Base-by-base conservation (phyloP, 108 stramenopile species). In the Hondaea fermentalgiana region DNA sequence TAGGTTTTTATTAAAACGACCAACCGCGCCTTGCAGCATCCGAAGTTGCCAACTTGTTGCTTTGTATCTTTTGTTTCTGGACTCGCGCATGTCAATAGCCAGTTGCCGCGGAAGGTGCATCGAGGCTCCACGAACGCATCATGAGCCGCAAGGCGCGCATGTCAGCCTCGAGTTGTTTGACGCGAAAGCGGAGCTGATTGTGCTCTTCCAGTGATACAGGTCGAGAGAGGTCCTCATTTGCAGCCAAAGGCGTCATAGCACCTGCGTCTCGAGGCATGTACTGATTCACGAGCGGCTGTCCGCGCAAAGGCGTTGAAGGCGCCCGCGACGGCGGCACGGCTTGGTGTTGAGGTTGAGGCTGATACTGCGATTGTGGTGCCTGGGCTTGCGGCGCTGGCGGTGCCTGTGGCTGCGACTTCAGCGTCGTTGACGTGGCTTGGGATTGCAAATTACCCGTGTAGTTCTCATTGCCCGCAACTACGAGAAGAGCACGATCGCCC, bases 41-140 rank as follows among this genome's bases (percentile, higher is more conserved):
- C 35, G 35, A 35, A 35, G 35, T 35, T 35, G 35, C 35, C 35
- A 35, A 35, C 2, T 0, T 35, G 35, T 35, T 1, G 35, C 35
- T 35, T 35, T 35, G 0, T 35, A 35, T 35, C 0, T 35, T 35
- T 35, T 0, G 35, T 2, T 35, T 35, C 35, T 35, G 35, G 35
- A 35, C 35, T 35, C 35, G 35, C 35, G 1, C 35, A 0, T 35
- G 16, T 57, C 42, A 69, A 17, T 28, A 42, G 8, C 35, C 64
- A 14, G 64, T 42, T 8, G 64, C 64, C 12, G 64, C 64, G 6
- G 76, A 83, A 2, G 76, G 76, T 25, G 76, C 49, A 45, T 83
- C 76, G 25, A 83, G 51, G 76, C 76, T 83, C 76, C 76, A 83
- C 6, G 76, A 83, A 23, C 76, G 76, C 76, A 83, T 47, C 45